Conservation (phyloP, 1,139 yeast species). For the Hemisphaericaspora xylofermentans region DNA sequence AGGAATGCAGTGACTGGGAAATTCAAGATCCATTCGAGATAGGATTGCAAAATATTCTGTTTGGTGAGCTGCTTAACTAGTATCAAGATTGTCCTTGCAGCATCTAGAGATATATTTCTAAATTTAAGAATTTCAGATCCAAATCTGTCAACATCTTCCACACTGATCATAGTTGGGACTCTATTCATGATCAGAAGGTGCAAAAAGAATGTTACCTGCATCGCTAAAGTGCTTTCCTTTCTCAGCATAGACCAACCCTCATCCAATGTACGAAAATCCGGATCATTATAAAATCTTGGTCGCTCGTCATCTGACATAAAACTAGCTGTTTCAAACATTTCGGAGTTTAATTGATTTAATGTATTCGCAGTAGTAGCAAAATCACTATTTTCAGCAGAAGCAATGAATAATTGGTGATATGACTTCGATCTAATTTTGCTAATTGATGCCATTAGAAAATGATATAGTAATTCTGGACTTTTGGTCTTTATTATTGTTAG, state of each 20-base stretch:
- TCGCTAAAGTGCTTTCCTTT: constrained; percentile 19
- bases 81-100: constrained; percentile 37
- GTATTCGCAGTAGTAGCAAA: constrained; percentile 18
- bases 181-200: constrained; percentile 40
- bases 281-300: constrained; percentile 29
- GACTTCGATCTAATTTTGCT: constrained; percentile 31
- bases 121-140: constrained; percentile 18
- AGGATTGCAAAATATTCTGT: constrained; percentile 22
- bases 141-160: constrained; percentile 17
- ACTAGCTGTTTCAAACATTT: constrained; percentile 20
- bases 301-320: constrained; percentile 16
- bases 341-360: constrained; percentile 21
- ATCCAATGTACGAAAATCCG: constrained; percentile 17
- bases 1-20: constrained; percentile 38
- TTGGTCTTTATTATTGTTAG: not conserved
- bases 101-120: constrained; percentile 28
- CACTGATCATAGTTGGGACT: constrained; percentile 28
- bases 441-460: constrained; percentile 20
- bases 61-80: constrained; percentile 23
- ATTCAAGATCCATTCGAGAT: constrained; percentile 33
- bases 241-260: constrained; percentile 5
- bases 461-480: constrained; percentile 5
- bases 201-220: constrained; percentile 30
- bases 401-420: constrained; percentile 30
- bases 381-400: constrained; percentile 21